A percentile compares a stretch with the other conserved stretches of the same genome.
phyloP scores from a whole-genome alignment of 495 filamentous ascomycete genomes.

The Chaetomium cochliodes region DNA sequence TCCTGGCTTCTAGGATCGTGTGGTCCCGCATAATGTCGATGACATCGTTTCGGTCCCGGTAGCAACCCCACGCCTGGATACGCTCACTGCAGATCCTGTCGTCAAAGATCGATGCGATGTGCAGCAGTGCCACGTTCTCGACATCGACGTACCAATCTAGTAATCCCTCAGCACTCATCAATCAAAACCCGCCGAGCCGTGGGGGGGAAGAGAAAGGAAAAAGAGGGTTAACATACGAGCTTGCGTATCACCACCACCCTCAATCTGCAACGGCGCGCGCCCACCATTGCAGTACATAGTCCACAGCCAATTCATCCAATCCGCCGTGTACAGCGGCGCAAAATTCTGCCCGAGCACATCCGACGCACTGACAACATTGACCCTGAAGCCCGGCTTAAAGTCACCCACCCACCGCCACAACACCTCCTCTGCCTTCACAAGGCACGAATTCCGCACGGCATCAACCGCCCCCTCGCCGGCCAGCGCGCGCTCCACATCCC shows the following conservation, averaged over 20 bases:
- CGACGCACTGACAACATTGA: constrained; percentile 6
- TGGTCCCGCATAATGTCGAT: constrained; percentile 1
- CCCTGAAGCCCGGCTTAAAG: background rate
- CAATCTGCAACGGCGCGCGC: background rate
- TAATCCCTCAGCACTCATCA: background rate
- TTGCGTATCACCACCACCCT: background rate
- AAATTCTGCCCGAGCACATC: constrained; percentile 9
- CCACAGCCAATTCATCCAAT: constrained; percentile 3
- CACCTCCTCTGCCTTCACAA: constrained; percentile 51
- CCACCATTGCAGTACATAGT: background rate
- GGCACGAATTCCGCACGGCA: constrained; percentile 29
- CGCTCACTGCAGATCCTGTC: constrained; percentile 6
- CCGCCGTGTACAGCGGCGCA: background rate
- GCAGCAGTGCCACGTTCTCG: constrained; percentile 19
- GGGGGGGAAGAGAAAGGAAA: background rate
- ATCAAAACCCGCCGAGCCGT: background rate
- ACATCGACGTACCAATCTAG: constrained; percentile 20
- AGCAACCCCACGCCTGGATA: constrained; percentile 12
- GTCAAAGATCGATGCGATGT: constrained; percentile 19
- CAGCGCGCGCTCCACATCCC: no score
- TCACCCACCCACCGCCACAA: constrained; percentile 2
- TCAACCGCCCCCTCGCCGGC: no score
- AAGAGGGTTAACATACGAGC: background rate
- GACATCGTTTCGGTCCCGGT: constrained; percentile 9
- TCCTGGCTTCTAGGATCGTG: background rate